Evolutionary conservation across 768 basidiomycete species (phyloP), one percentile per base, ranked within the genome.

Genomic region (Cystofilobasidium capitatum): DNA sequence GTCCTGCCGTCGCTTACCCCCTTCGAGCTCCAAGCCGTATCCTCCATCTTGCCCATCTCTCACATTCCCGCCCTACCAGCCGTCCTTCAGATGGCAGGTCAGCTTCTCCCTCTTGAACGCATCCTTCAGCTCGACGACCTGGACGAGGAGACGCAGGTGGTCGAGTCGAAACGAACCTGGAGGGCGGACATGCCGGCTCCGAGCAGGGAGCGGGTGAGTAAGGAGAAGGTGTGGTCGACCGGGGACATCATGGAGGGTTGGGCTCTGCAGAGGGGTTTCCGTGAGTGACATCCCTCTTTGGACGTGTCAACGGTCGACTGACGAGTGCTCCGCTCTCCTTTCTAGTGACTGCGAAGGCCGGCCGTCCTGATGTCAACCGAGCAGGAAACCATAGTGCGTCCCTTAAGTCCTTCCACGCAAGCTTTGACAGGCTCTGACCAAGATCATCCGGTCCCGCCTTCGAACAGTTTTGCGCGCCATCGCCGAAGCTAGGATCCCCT

Each of bases 351-450:
- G 92, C 93, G 13, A 88, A 91, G 76, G 89, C 89, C 7, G 92
- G 91, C 1, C 77, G 93, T 69, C 87, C 91, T 2, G 93, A 98
- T 77, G 79, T 88, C 29, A 86, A 90, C 73, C 83, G 93, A 47
- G 89, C 93, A 3, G 93, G 91, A 37, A 93, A 93, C 75, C 84
- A 85, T 14, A 85, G 91, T 91, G 75, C 76, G 89, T 83, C 10
- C 62, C n/a, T 10, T 62, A 35, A 29, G 47, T 55, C 45, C 39
- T 17, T 42, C 39, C 60, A 64, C 55, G 51, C 13, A 20, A 59
- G 51, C 26, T 58, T 47, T 62, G 61, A 29, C 2, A 22, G 33
- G 17, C 29, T 40, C 47, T 16, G 44, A 14, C 12, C 33, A 24
- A 20, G 13, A 58, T 40, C 9, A 20, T 20, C 33, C 5, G 40